Conservation (phyloP, 768 basidiomycete genomes). For the Boletus fagicola region DNA sequence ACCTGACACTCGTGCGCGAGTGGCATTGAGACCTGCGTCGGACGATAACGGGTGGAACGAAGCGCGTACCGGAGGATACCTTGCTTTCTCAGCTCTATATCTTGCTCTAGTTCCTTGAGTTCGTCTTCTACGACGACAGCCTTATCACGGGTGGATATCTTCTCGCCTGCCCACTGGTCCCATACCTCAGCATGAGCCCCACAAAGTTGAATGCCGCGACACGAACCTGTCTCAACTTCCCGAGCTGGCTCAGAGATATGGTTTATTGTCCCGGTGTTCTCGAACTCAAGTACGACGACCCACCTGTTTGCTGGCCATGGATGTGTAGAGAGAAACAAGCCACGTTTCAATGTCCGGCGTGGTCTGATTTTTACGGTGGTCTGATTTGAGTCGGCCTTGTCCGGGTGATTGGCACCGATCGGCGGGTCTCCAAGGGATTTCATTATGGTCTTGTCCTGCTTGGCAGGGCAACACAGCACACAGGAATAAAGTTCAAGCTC, state of each 20-base stretch:
- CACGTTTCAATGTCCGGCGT: slow-evolving; percentile 1
- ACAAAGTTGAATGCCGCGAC: slow-evolving; percentile 1
- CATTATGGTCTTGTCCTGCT: neutral
- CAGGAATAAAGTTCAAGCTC: neutral
- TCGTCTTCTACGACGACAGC: slow-evolving; percentile 67
- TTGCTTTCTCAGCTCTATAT: slow-evolving; percentile 75
- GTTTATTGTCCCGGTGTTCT: neutral
- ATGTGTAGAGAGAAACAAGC: neutral
- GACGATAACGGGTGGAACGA: neutral
- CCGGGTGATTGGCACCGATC: slow-evolving; percentile 11
- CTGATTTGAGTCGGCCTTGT: slow-evolving; percentile 16
- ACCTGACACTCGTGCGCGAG: slow-evolving; percentile 39
- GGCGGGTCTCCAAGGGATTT: neutral
- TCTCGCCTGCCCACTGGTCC: slow-evolving; percentile 82
- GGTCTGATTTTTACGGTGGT: slow-evolving; percentile 21
- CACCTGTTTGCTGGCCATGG: slow-evolving; percentile 70
- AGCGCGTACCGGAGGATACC: slow-evolving; percentile 66
- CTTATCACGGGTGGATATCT: slow-evolving; percentile 82
- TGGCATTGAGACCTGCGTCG: neutral
- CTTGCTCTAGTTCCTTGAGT: slow-evolving; percentile 76
- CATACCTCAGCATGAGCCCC: slow-evolving; percentile 20
- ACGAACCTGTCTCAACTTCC: slow-evolving; percentile 73
- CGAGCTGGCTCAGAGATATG: slow-evolving; percentile 48
- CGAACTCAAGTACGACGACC: slow-evolving; percentile 10
- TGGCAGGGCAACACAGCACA: neutral